Evolutionary conservation across 2,329 filamentous ascomycete genomes (phyloP).

Genomic region (Claviceps fusiformis): DNA sequence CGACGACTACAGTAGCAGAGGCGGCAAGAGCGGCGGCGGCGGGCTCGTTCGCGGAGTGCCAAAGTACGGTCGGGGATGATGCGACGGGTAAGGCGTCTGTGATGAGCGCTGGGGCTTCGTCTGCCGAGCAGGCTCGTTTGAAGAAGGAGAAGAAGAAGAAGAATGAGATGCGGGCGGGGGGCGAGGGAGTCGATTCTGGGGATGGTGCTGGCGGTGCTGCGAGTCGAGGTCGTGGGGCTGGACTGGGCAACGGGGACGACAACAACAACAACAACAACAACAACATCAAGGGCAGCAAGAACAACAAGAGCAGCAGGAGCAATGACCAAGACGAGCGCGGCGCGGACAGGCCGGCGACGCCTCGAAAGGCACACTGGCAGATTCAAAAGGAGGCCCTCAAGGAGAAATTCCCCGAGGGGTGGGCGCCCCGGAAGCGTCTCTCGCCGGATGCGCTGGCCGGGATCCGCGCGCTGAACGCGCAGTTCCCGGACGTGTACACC

Average conservation of each 20-base stretch:
- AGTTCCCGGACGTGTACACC: slow-evolving; percentile 65
- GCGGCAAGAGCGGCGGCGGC: neutral
- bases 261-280: neutral
- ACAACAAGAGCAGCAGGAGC: neutral
- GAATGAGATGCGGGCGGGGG: neutral
- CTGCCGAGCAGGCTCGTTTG: neutral
- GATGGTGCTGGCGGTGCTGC: neutral
- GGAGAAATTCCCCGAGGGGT: slow-evolving; percentile 68
- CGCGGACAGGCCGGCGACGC: neutral
- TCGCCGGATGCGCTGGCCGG: slow-evolving; percentile 88
- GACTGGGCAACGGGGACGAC: neutral
- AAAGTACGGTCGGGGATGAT: neutral
- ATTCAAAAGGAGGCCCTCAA: slow-evolving; percentile 61
- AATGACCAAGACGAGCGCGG: neutral
- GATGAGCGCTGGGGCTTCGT: neutral
- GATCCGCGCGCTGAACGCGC: slow-evolving; percentile 67
- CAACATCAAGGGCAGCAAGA: neutral
- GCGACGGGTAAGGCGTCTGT: no score
- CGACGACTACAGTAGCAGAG: neutral
- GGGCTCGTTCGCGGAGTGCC: neutral
- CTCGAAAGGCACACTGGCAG: slow-evolving; percentile 45
- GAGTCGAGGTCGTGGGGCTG: no score
- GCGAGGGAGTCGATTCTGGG: neutral
- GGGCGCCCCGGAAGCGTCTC: slow-evolving; percentile 72
- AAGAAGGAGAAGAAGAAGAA: neutral